Percentiles rank a stretch among this genome's conserved stretches.
Evolutionary conservation across 2,329 filamentous ascomycete species (phyloP).

Genomic region (Didymella segeticola): DNA sequence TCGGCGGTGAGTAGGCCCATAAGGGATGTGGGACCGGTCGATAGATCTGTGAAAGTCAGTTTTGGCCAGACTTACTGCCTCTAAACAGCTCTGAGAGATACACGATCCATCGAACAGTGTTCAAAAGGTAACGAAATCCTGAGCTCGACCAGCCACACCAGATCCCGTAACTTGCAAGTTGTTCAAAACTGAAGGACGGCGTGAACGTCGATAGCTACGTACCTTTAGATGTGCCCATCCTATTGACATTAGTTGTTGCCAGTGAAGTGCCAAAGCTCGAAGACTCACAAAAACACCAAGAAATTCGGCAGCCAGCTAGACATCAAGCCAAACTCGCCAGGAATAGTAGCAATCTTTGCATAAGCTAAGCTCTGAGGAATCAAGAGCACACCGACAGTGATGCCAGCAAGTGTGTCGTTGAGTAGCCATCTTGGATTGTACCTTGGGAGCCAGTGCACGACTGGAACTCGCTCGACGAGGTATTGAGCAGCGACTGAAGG

Average conservation of each 20-base stretch:
- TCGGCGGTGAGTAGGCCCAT: slow-evolving; percentile 69
- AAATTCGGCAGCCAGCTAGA: slow-evolving; percentile 95
- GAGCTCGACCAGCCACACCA: no score
- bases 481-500: slow-evolving; percentile 64
- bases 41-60: slow-evolving; percentile 65
- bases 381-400: slow-evolving; percentile 77
- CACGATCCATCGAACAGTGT: no score
- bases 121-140: no score
- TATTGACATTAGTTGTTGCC: no score
- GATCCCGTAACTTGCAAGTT: no score
- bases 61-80: no score
- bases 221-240: slow-evolving; percentile 72
- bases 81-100: no score
- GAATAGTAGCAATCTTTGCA: slow-evolving; percentile 87
- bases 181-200: not conserved
- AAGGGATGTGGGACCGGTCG: slow-evolving; percentile 69
- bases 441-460: slow-evolving; percentile 67
- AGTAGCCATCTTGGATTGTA: slow-evolving; percentile 68
- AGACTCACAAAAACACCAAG: slow-evolving; percentile 96
- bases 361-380: slow-evolving; percentile 97
- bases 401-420: slow-evolving; percentile 67
- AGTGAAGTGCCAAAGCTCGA: no score
- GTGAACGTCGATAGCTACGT: not conserved
- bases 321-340: slow-evolving; percentile 85
- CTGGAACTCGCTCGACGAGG: slow-evolving; percentile 65